Conservation (phyloP, 1,284 basidiomycete genomes). For the Trametes versicolor region DNA sequence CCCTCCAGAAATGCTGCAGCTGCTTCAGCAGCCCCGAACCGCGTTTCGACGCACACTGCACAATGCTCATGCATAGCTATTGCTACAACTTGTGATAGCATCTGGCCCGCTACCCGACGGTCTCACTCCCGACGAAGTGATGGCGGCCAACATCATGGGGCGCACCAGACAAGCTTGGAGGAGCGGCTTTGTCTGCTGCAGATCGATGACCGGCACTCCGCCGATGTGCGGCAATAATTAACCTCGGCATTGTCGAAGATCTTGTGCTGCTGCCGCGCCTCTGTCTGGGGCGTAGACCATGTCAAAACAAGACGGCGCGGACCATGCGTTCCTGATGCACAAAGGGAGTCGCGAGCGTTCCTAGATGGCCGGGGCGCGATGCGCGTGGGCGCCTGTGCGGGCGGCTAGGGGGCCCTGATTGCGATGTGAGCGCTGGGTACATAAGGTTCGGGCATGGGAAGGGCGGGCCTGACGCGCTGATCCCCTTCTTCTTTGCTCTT, state of each 20-base stretch:
- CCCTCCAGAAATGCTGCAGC: background rate
- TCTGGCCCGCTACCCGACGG: conserved; percentile 2
- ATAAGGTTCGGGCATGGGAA: conserved; percentile 12
- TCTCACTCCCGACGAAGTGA: conserved; percentile 1
- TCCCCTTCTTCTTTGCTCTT: conserved; percentile 19
- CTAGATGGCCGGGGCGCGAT: conserved; percentile 13
- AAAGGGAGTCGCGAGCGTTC: background rate
- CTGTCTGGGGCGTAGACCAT: background rate
- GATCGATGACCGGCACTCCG: background rate
- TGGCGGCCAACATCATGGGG: conserved; percentile 4
- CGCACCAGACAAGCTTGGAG: background rate
- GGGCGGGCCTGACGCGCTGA: conserved; percentile 13
- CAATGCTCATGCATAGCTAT: background rate
- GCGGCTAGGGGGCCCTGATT: conserved; percentile 12
- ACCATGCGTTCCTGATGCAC: conserved; percentile 8
- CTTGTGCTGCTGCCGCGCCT: background rate
- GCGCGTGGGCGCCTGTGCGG: conserved; percentile 3
- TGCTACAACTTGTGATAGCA: conserved; percentile 5
- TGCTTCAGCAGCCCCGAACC: background rate
- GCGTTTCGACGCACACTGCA: background rate
- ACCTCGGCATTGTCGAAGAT: background rate
- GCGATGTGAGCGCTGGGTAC: conserved; percentile 21
- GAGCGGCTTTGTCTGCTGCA: background rate
- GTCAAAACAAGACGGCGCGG: conserved; percentile 1
- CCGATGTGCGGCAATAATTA: background rate